phyloP scores from a whole-genome alignment of 352 stramenopile species.

The Globisporangium recalcitrans region DNA sequence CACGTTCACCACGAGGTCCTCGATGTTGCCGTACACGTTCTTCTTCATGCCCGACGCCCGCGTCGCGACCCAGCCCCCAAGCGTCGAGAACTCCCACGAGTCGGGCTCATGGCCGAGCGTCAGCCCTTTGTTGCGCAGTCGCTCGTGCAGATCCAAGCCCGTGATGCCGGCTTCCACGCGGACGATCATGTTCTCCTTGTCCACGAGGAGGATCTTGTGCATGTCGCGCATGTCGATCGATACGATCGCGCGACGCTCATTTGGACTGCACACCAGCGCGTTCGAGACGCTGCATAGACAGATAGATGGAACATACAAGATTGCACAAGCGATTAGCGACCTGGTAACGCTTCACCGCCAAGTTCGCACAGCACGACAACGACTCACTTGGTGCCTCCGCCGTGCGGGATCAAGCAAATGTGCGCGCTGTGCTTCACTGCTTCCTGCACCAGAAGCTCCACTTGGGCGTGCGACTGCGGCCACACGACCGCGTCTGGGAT shows the following conservation, averaged over 20 bases:
- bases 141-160: constrained; percentile 83
- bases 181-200: constrained; percentile 85
- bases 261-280: constrained; percentile 47
- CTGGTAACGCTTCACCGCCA: neutral
- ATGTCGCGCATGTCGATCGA: constrained; percentile 93
- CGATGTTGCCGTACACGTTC: constrained; percentile 93
- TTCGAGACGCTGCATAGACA: constrained; percentile 41
- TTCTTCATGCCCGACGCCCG: constrained; percentile 94
- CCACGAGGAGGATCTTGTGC: constrained; percentile 58
- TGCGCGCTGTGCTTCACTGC: constrained; percentile 44
- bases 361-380: neutral
- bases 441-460: constrained; percentile 75
- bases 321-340: neutral
- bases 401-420: constrained; percentile 92
- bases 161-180: constrained; percentile 90
- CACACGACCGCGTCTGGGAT: constrained; percentile 91
- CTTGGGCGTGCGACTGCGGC: constrained; percentile 74
- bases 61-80: constrained; percentile 91
- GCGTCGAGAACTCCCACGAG: constrained; percentile 91
- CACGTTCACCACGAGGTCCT: constrained; percentile 88
- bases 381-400: constrained; percentile 90
- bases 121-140: constrained; percentile 77
- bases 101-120: constrained; percentile 92
- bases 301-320: no score
- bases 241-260: constrained; percentile 87